Conservation (phyloP, 2,329 filamentous ascomycete genomes). For the Alternaria arbusti region DNA sequence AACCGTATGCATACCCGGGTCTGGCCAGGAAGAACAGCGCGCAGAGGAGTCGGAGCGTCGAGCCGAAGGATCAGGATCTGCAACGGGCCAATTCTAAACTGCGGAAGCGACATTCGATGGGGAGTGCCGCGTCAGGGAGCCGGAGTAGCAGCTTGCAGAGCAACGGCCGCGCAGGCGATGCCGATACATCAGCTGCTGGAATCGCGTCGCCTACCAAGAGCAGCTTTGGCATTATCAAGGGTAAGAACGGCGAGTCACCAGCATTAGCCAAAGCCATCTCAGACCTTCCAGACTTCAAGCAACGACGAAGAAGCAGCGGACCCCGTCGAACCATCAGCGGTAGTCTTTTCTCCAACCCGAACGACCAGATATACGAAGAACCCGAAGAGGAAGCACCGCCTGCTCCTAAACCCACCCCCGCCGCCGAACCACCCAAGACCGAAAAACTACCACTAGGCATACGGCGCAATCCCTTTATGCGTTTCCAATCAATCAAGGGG, state of each 20-base stretch:
- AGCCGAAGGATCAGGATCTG: constrained; percentile 37
- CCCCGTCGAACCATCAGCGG: constrained; percentile 74
- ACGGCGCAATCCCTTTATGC: constrained; percentile 70
- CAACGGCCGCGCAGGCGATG: constrained; percentile 42
- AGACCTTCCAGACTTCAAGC: constrained; percentile 36
- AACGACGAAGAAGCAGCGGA: constrained; percentile 66
- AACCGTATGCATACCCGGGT: constrained; percentile 63
- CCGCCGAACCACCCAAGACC: constrained; percentile 38
- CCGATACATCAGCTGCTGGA: constrained; percentile 29
- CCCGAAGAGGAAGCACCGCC: constrained; percentile 61
- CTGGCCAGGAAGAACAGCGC: constrained; percentile 72
- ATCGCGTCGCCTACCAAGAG: constrained; percentile 29
- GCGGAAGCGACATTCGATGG: constrained; percentile 47
- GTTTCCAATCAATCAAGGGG: constrained; percentile 62
- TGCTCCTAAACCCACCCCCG: constrained; percentile 34
- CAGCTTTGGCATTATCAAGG: constrained; percentile 19
- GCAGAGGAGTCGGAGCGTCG: constrained; percentile 58
- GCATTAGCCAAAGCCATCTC: constrained; percentile 44
- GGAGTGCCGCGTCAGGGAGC: constrained; percentile 38
- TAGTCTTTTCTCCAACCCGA: constrained; percentile 70
- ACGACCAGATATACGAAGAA: constrained; percentile 89
- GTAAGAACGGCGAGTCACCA: constrained; percentile 36
- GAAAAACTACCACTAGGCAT: constrained; percentile 55
- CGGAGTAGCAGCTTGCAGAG: constrained; percentile 49
- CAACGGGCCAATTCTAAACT: constrained; percentile 42